Evolutionary conservation across 140 eudicot genomes (phyloP), one percentile per base, ranked within the genome.

Genomic region (Flaveria floridana): DNA sequence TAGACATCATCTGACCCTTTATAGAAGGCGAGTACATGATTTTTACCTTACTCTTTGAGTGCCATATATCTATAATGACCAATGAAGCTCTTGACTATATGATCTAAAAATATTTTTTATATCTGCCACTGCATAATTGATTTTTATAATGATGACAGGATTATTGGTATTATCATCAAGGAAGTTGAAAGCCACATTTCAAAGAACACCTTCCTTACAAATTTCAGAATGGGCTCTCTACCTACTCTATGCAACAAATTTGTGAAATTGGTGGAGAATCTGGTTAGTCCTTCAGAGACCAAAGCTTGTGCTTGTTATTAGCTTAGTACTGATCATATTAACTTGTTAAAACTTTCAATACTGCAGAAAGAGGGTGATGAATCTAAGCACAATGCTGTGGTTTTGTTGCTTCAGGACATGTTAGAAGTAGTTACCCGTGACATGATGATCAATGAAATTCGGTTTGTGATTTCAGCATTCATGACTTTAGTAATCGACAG

Each of bases 381-480:
- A 44, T 79, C 86, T 55, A 85, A 80, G 89, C 86, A 81, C 76
- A 85, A 87, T 79, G 77, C 82, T 67, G 97, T 94, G 79, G 99
- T 94, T 53, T 75, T 94, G 65, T 71, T 88, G 78, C 89, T 94
- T 79, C 97, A 88, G 81, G 99, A 94, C 83, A 94, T 94, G 97
- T 76, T 94, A 74, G 99, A 94, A 85, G 91, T 94, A 51, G 95
- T 91, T 77, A 94, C 96, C 44, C 89, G 92, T 56, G 99, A 94
- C 79, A 87, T 94, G 97, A 94, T 94, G 97, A 91, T 90, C 79
- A 94, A 91, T 76, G 99, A 94, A 79, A 87, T 74, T 44, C 91
- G 96, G 97, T 91, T 53, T 48, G 97, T 83, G 74, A 78, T 81
- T 34, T 62, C 30, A 52, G 64, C 82, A 74, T 79, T 59, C 47